Evolutionary conservation across 2,329 filamentous ascomycete genomes (phyloP), one percentile per base, ranked within the genome.

Genomic region (Thelonectria olida): DNA sequence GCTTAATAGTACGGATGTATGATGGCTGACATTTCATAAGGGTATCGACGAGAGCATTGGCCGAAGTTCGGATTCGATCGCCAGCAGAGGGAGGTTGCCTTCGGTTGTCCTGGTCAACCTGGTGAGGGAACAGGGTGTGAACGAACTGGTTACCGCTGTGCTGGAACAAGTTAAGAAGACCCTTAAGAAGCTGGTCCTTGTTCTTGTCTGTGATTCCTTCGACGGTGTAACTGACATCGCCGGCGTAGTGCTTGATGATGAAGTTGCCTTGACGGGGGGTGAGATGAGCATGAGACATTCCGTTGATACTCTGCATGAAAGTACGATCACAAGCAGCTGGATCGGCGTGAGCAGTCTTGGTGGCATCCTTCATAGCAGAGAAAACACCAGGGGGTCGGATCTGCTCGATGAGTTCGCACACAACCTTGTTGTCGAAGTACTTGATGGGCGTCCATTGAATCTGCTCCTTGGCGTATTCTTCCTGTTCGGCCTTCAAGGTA

Each of bases 121-220:
- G 88, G 67, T 97, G 81, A 20, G 96, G 96, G 85, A 99, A 99
- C 1, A 99, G 76, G 0, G 88, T 89, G 73, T 97, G 95, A 9
- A 98, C 82, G 71, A 98, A 99, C 17, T 82, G 79, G 79, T 98
- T 98, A 59, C 88, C 86, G 73, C 93, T 97, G 67, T 88, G 88
- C 63, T 90, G 90, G 72, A 97, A 91, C 36, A 99, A 84, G 73
- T 92, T 95, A 52, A 98, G 85, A 41, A 99, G 82, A 69, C 97
- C 96, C 82, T 99, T 99, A 60, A 98, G 83, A 44, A 99, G 84
- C 78, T 96, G 93, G 74, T 99, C 96, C 84, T 98, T 99, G 84
- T 98, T 99, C 85, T 99, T 99, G 78, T 99, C 96, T 1, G 96
- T 99, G 83, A 99, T 99, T 61, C 96, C 96, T 58, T 97, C 92